A percentile compares a stretch with the other conserved stretches of the same genome.
These are phyloP conservation scores for Termitomyces sp. DNA, from an alignment of 768 basidiomycete genomes.

Conservation along the genomic window DNA sequence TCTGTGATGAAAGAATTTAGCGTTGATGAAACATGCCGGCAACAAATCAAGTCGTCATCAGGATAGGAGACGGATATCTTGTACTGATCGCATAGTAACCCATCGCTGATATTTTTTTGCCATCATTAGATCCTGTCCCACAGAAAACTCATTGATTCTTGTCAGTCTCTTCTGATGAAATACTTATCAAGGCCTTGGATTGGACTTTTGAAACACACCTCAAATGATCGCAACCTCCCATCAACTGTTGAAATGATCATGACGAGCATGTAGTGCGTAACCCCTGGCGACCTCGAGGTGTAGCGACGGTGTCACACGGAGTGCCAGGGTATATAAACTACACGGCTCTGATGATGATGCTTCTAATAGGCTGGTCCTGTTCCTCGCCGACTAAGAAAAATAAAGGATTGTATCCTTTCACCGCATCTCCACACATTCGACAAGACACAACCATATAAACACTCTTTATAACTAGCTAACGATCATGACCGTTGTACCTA, in stretches of 20 bases:
- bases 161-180: not conserved
- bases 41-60: not conserved
- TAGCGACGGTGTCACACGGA: conserved; percentile 10
- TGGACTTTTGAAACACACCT: conserved; percentile 12
- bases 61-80: not conserved
- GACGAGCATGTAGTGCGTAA: conserved; percentile 1
- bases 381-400: conserved; percentile 17
- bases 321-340: conserved; percentile 26
- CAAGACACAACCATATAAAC: conserved; percentile 6
- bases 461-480: conserved; percentile 2
- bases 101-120: not conserved
- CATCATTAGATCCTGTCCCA: not conserved
- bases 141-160: not conserved
- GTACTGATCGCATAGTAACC: not conserved
- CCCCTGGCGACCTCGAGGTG: conserved; percentile 8
- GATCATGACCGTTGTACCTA: conserved; percentile 30
- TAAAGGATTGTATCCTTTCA: conserved; percentile 15
- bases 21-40: not conserved
- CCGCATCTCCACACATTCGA: conserved; percentile 3
- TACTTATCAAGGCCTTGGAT: not conserved
- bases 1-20: not conserved
- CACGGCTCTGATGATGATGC: conserved; percentile 2
- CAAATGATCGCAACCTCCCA: conserved; percentile 8
- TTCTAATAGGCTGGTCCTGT: conserved; percentile 44
- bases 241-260: conserved; percentile 6